These are phyloP conservation scores for Saccharomyces pastorianus DNA, from an alignment of 1,139 yeast species.

Conservation along the genomic window DNA sequence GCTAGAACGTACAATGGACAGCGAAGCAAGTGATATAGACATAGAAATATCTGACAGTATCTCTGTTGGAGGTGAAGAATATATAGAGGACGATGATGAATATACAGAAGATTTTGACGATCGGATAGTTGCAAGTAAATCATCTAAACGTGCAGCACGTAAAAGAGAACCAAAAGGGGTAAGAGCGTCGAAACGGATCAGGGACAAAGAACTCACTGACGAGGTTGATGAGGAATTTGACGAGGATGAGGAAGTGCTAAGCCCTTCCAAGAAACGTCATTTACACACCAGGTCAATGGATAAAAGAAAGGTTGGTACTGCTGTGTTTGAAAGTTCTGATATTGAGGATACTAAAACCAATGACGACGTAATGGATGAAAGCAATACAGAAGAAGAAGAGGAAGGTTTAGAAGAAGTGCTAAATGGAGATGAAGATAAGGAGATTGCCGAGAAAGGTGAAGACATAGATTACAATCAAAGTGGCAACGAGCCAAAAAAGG, in stretches of 20 bases:
- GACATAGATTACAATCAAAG: neutral
- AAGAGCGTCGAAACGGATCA: neutral
- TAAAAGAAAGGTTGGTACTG: neutral
- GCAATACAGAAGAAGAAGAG: conserved; percentile 12
- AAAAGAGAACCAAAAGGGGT: neutral
- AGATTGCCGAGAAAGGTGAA: conserved; percentile 2
- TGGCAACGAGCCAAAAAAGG: conserved; percentile 11
- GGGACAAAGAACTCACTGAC: neutral
- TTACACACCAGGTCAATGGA: neutral
- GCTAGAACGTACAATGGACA: conserved; percentile 6
- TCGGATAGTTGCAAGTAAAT: neutral
- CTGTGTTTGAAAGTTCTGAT: neutral
- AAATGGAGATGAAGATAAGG: conserved; percentile 10
- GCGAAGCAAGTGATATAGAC: conserved; percentile 11
- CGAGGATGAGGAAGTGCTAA: conserved; percentile 5
- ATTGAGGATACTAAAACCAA: neutral
- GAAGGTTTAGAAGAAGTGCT: conserved; percentile 5
- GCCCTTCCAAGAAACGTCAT: neutral
- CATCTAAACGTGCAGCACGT: neutral
- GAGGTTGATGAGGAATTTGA: conserved; percentile 5
- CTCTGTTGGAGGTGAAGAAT: conserved; percentile 12
- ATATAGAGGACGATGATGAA: conserved; percentile 11
- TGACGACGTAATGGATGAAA: conserved; percentile 3
- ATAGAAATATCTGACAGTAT: conserved; percentile 6
- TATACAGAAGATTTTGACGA: conserved; percentile 16